Evolutionary conservation across 2,329 filamentous ascomycete species (phyloP).

Genomic region (Domatiomyces globalis): DNA sequence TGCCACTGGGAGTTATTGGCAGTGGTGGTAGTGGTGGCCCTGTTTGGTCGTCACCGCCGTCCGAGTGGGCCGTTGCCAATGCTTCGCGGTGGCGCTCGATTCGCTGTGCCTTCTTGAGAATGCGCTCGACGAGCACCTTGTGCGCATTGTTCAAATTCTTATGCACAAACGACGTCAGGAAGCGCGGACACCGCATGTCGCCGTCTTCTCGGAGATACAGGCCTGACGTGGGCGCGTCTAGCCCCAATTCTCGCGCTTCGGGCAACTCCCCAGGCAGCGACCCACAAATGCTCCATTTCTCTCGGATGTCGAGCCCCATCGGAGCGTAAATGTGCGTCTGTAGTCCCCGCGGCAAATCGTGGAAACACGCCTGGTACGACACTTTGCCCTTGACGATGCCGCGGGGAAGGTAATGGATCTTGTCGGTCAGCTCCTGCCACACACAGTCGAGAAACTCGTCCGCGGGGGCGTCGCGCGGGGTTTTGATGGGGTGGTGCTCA

Average conservation of each 20-base stretch:
- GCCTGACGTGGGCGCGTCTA: constrained; percentile 51
- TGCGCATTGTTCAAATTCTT: constrained; percentile 69
- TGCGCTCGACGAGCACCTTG: constrained; percentile 50
- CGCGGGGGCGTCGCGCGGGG: constrained; percentile 50
- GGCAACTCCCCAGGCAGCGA: constrained; percentile 55
- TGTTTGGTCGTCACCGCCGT: neutral
- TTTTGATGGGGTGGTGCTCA: constrained; percentile 52
- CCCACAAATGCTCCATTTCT: constrained; percentile 64
- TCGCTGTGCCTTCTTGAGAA: constrained; percentile 39
- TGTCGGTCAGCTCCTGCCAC: constrained; percentile 72
- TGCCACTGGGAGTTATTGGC: constrained; percentile 1
- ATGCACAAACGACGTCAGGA: constrained; percentile 65
- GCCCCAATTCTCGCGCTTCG: constrained; percentile 50
- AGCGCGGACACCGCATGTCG: constrained; percentile 64
- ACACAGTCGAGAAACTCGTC: constrained; percentile 54
- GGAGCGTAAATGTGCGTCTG: constrained; percentile 77
- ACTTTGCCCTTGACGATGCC: constrained; percentile 51
- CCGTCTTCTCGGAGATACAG: constrained; percentile 78
- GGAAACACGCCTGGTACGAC: constrained; percentile 66
- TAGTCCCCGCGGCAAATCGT: constrained; percentile 56
- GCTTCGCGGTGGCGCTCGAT: constrained; percentile 21
- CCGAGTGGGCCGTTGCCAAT: constrained; percentile 4
- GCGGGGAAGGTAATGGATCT: constrained; percentile 59
- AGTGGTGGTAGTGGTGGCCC: neutral
- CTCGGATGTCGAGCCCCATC: constrained; percentile 63